Percentiles rank a stretch among this genome's conserved stretches.
These are phyloP conservation scores for Oxyria digyna DNA, from an alignment of 148 eudicot species.

Conservation along the genomic window DNA sequence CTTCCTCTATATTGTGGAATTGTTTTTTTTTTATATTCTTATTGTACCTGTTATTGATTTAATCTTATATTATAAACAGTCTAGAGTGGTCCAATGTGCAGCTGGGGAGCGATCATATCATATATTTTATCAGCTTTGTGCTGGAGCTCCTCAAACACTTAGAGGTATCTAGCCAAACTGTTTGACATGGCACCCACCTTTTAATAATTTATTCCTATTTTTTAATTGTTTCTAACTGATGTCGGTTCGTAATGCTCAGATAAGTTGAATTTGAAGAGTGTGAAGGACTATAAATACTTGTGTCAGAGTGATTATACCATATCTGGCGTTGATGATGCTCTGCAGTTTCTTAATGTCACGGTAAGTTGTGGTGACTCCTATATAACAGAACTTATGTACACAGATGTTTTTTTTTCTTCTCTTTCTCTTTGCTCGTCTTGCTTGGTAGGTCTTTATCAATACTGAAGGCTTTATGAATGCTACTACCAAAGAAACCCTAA, in stretches of 20 bases:
- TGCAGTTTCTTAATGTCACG: constrained; percentile 61
- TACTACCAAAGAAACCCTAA: no score
- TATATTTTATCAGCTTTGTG: constrained; percentile 97
- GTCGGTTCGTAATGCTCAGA: constrained; percentile 23
- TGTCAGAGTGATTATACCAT: constrained; percentile 62
- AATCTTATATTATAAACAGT: constrained; percentile 43
- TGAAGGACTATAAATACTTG: constrained; percentile 63
- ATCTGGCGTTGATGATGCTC: constrained; percentile 85
- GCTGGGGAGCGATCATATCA: constrained; percentile 97
- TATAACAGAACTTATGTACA: background rate
- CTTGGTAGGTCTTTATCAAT: no score
- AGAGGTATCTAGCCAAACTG: constrained; percentile 42
- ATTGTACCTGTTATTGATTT: constrained; percentile 16
- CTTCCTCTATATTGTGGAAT: constrained; percentile 6
- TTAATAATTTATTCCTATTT: background rate
- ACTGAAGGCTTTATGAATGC: no score
- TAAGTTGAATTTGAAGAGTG: constrained; percentile 62
- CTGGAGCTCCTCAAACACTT: constrained; percentile 72
- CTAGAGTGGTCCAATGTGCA: constrained; percentile 92
- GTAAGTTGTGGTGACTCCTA: constrained; percentile 25
- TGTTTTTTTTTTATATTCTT: no score
- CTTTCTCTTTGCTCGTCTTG: no score
- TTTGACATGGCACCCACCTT: background rate
- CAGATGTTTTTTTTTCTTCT: background rate
- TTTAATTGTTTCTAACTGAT: background rate